These are phyloP conservation scores for Tolypocladium inflatum DNA, from an alignment of 2,329 filamentous ascomycete species.

Conservation along the genomic window DNA sequence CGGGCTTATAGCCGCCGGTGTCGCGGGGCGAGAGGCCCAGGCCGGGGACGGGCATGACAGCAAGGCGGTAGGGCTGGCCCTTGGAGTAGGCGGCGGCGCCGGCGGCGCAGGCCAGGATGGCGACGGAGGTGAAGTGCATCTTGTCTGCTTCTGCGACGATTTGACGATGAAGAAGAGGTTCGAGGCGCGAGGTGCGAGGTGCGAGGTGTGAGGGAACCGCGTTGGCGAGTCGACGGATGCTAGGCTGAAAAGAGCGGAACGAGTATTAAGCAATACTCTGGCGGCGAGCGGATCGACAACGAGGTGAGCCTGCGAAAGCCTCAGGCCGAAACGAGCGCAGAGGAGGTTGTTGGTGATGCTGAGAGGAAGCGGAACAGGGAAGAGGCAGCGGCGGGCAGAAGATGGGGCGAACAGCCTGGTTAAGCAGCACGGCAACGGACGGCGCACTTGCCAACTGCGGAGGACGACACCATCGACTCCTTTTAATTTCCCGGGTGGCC, in stretches of 20 bases:
- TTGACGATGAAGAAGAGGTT: background rate
- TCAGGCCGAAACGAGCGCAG: background rate
- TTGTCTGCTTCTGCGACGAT: slow-evolving; percentile 7
- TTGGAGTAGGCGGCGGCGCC: slow-evolving; percentile 14
- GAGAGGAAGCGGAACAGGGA: background rate
- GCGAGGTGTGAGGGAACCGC: background rate
- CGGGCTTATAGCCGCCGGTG: slow-evolving; percentile 38
- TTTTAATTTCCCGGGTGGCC: background rate
- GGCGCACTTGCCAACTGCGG: background rate
- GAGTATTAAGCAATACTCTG: slow-evolving; percentile 18
- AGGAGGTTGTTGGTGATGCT: background rate
- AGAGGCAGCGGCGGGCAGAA: background rate
- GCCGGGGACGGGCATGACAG: slow-evolving; percentile 24
- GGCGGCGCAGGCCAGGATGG: slow-evolving; percentile 20
- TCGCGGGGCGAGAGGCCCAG: slow-evolving; percentile 34
- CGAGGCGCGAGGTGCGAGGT: background rate
- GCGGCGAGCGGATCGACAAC: slow-evolving; percentile 5
- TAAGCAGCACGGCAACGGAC: background rate
- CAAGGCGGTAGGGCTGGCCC: slow-evolving; percentile 26
- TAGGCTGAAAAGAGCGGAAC: slow-evolving; percentile 9
- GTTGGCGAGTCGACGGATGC: background rate
- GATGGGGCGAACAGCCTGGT: background rate
- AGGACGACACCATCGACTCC: background rate
- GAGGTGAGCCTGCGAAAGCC: background rate
- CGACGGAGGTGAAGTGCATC: slow-evolving; percentile 26